phyloP scores from a whole-genome alignment of 495 filamentous ascomycete genomes.

The Tricharina praecox region DNA sequence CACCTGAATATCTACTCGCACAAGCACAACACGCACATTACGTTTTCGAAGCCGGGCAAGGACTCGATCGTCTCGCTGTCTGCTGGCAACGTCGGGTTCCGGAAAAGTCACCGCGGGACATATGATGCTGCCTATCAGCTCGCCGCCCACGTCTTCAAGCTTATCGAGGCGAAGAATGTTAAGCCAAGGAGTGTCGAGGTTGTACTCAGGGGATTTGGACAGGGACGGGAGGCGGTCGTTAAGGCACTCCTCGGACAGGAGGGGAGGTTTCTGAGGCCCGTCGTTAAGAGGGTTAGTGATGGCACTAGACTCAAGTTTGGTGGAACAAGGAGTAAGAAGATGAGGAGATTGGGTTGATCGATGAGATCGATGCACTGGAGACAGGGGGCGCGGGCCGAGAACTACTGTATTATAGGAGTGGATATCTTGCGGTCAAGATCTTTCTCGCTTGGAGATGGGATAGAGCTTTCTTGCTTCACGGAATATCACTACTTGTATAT shows the following conservation, averaged over 20 bases:
- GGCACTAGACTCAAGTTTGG: slow-evolving; percentile 83
- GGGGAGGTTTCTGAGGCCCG: slow-evolving; percentile 50
- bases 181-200: slow-evolving; percentile 44
- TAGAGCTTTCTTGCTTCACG: too few relatives aligned
- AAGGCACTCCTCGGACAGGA: slow-evolving; percentile 80
- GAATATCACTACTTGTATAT: too few relatives aligned
- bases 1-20: slow-evolving; percentile 72
- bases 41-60: slow-evolving; percentile 64
- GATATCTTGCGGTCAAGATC: background rate
- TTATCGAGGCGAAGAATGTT: slow-evolving; percentile 44
- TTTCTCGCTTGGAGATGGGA: too few relatives aligned
- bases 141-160: slow-evolving; percentile 57
- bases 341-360: slow-evolving; percentile 63
- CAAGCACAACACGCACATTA: slow-evolving; percentile 89
- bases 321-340: slow-evolving; percentile 67
- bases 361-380: slow-evolving; percentile 26
- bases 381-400: background rate
- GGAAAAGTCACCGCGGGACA: slow-evolving; percentile 53
- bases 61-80: slow-evolving; percentile 57
- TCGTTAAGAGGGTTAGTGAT: slow-evolving; percentile 63
- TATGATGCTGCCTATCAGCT: slow-evolving; percentile 95
- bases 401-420: background rate
- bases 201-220: slow-evolving; percentile 63
- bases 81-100: slow-evolving; percentile 72
- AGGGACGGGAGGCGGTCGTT: slow-evolving; percentile 67